Conservation (phyloP, 2,329 filamentous ascomycete genomes). For the Ophidiomyces ophidiicola region DNA sequence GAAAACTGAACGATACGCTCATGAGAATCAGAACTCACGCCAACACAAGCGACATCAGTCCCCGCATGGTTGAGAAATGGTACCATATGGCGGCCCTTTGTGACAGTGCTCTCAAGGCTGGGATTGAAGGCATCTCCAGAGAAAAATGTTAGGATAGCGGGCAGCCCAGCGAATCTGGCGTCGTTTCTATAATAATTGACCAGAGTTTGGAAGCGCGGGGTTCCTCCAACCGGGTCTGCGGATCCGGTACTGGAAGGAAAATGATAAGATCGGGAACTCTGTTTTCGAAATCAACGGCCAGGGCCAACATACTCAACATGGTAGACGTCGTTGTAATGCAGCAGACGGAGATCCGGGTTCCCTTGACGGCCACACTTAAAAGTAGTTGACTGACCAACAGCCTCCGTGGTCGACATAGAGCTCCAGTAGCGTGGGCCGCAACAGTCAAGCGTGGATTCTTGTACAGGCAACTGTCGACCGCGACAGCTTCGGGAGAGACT, state of each 20-base stretch:
- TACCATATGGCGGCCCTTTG: conserved; percentile 85
- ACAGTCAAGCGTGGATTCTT: too few relatives aligned
- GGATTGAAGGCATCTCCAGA: conserved; percentile 91
- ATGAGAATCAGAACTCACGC: conserved; percentile 56
- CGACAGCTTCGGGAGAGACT: too few relatives aligned
- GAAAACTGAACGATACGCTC: neutral
- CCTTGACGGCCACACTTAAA: conserved; percentile 34
- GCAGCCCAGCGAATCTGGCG: conserved; percentile 48
- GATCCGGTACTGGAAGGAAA: conserved; percentile 40
- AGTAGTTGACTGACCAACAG: conserved; percentile 31
- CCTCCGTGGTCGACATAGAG: conserved; percentile 24
- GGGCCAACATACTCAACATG: conserved; percentile 53
- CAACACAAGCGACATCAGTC: conserved; percentile 70
- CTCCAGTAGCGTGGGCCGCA: too few relatives aligned
- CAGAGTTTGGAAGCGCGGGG: conserved; percentile 66
- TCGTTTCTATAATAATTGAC: conserved; percentile 60
- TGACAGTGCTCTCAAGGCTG: conserved; percentile 75
- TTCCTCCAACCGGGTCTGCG: conserved; percentile 70
- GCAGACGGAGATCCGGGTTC: conserved; percentile 60
- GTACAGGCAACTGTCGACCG: too few relatives aligned
- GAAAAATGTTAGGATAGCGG: conserved; percentile 64
- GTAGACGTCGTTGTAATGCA: conserved; percentile 93
- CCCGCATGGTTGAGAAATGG: conserved; percentile 66
- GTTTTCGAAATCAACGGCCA: too few relatives aligned
- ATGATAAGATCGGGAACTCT: neutral